Base-by-base conservation (phyloP, 495 filamentous ascomycete species). In the Venustampulla echinocandica region DNA sequence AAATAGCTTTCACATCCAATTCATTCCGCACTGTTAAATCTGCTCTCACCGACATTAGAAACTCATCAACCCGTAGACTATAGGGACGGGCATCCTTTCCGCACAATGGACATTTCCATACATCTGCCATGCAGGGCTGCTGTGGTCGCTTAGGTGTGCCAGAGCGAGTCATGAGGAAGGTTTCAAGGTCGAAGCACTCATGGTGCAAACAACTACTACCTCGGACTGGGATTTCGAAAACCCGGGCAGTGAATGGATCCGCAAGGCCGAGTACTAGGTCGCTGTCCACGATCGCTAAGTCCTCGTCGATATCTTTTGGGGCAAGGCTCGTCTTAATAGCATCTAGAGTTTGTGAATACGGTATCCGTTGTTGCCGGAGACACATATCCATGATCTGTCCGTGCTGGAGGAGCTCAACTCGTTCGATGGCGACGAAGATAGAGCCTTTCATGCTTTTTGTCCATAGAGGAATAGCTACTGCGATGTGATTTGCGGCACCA, bases 111-210 rank as follows among this genome's bases (percentile, higher is more conserved):
- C 90, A 96, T 32, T 67, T 74, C 85, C 89, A 93, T 43, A 79
- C 74, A 41, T 92, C 85, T n/a, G 76, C 70, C 46, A 76, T 67
- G 25, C 73, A 73, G 0, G 77, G 74, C 47, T 73, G 68, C 27
- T 56, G 73, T 35, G 56, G 66, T 47, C 54, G 55, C 46, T 60
- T 66, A 49, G 61, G 64, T 58, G 63, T 74, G 24, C 58, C 46
- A 24, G 62, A 65, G 0, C 82, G 74, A 0, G 84, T 87, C 11
- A 66, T 57, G 10, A 96, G 71, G 65, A 84, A 95, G 0, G 76
- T 87, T 20, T 87, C 76, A 18, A 92, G 80, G 60, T 96, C 90
- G 59, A 96, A 95, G 60, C 86, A 93, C 62, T 95, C 86, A 27
- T 77, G 64, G 59, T 96, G 90, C 5, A 64, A 64, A 60, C 74